Base-by-base conservation (phyloP, 2,329 filamentous ascomycete genomes). In the Pezicula neosporulosa region DNA sequence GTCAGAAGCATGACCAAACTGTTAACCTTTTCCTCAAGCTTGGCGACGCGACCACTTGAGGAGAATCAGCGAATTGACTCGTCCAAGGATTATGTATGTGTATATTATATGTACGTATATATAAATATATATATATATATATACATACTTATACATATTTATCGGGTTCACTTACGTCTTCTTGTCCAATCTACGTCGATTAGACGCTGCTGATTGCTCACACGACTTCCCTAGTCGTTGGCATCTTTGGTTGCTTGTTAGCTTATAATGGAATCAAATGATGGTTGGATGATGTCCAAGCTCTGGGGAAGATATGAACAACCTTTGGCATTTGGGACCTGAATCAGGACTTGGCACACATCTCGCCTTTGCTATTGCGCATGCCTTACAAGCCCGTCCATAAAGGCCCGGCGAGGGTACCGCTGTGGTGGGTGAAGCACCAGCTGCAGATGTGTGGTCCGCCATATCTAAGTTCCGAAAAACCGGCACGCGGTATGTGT, bases 11-110 rank as follows among this genome's bases (percentile, higher is more conserved):
- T 53, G 30, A 59, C 54, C 10, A 61, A 42, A 16, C 48, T 52
- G 44, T 60, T 54, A 21, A 60, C 19, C 41, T 57, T 61, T 36
- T 57, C 54, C 28, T 60, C 59, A 1, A 61, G 50, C 35, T 53
- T 57, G 30, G 58, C 57, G 15, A 58, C 56, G 5, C 47, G 54
- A 41, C 9, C 51, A 48, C 13, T 52, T 56, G n/a, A 27, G 13
- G 7, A 21, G 21, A 24, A 30, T 30, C 28, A 30, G 28, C 10
- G 28, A 30, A 30, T 30, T 8, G 28, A 30, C 9, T 8, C 4
- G 28, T 12, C 8, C 10, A 8, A 30, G 7, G 28, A 30, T n/a
- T n/a, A n/a, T n/a, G n/a, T n/a, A n/a, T n/a, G n/a, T n/a, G n/a
- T n/a, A n/a, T n/a, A n/a, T n/a, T n/a, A n/a, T n/a, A n/a, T n/a